Conservation (phyloP, 371 early-diverging fungal species). For the Actinomucor elegans region DNA sequence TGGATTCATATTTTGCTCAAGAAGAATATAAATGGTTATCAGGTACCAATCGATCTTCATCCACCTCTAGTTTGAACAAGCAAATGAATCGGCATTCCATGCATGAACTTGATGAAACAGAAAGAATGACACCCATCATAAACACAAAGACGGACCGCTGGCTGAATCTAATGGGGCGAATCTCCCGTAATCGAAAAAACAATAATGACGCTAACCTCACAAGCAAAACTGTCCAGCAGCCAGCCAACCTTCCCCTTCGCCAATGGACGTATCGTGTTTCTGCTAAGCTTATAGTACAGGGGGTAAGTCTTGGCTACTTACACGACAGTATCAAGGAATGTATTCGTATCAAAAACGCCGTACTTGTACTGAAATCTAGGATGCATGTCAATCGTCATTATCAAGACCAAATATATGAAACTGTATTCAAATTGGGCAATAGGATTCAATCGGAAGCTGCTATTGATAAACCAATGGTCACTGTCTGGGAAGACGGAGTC, state of each 20-base stretch:
- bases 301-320: constrained; percentile 1
- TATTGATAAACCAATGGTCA: constrained; percentile 12
- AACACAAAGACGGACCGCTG: neutral
- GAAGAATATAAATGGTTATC: constrained; percentile 22
- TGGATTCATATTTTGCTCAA: constrained; percentile 17
- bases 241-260: no score
- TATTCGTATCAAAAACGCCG: constrained; percentile 2
- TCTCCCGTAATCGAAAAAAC: neutral
- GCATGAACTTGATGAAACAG: neutral
- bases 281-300: constrained; percentile 3
- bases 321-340: neutral
- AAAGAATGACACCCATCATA: neutral
- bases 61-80: neutral
- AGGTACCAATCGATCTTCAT: neutral
- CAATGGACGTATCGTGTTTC: constrained; percentile 4
- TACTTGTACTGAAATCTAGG: neutral
- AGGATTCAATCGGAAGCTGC: constrained; percentile 7
- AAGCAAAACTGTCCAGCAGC: no score
- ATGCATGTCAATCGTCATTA: neutral
- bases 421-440: neutral
- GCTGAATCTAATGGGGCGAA: neutral
- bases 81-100: neutral
- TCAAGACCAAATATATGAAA: neutral
- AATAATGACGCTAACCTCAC: no score
- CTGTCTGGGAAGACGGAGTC: neutral